Conservation (phyloP, 768 basidiomycete genomes). For the Cubamyces lactineus region DNA sequence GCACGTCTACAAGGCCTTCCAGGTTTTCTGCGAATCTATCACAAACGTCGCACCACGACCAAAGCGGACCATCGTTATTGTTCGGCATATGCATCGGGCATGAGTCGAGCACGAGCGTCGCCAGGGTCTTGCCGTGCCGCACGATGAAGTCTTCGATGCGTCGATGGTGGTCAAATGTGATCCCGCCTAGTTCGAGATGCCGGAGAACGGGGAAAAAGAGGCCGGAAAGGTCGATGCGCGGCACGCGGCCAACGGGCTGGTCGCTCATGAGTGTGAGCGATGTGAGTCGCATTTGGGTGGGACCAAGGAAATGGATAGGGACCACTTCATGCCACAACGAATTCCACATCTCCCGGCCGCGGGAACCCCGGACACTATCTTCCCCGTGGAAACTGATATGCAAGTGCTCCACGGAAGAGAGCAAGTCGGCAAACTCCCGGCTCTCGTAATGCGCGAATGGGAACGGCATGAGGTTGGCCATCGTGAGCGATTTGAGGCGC, state of each 20-base stretch:
- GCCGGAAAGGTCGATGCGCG: slow-evolving; percentile 23
- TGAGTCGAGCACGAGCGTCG: slow-evolving; percentile 23
- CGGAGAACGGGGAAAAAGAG: slow-evolving; percentile 24
- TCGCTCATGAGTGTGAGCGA: slow-evolving; percentile 26
- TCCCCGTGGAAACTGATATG: slow-evolving; percentile 13
- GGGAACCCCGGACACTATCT: slow-evolving; percentile 11
- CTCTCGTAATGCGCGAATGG: slow-evolving; percentile 14
- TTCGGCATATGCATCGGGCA: slow-evolving; percentile 23
- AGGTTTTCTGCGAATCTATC: not conserved
- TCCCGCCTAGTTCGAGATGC: slow-evolving; percentile 18
- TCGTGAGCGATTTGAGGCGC: slow-evolving; percentile 10
- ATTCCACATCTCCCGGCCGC: slow-evolving; percentile 18
- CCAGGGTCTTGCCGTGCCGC: slow-evolving; percentile 18
- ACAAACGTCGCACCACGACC: slow-evolving; percentile 21
- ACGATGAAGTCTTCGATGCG: slow-evolving; percentile 26
- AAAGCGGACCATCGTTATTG: not conserved
- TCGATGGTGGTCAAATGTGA: slow-evolving; percentile 18
- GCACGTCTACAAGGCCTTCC: not conserved
- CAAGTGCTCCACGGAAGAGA: slow-evolving; percentile 12
- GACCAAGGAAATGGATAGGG: slow-evolving; percentile 22
- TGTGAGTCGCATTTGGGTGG: slow-evolving; percentile 21
- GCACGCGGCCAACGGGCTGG: slow-evolving; percentile 25
- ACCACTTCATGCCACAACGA: slow-evolving; percentile 25
- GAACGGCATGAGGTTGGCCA: slow-evolving; percentile 24
- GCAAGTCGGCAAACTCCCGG: slow-evolving; percentile 5